Evolutionary conservation across 2,329 filamentous ascomycete genomes (phyloP).

Genomic region (Thelonectria discophora): DNA sequence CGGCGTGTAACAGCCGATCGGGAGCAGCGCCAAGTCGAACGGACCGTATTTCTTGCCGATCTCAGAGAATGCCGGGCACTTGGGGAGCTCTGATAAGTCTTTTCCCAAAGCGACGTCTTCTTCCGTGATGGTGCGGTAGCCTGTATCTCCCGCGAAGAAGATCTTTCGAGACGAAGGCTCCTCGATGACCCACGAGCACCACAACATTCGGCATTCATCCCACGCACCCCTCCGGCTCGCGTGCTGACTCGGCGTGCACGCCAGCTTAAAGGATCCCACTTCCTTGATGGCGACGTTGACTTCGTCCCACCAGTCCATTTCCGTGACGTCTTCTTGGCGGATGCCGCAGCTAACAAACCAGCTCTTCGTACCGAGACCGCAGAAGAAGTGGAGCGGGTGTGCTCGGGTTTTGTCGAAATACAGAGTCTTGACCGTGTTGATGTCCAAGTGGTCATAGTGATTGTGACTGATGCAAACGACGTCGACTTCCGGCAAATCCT

Average conservation of each 20-base stretch:
- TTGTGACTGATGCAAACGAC: conserved; percentile 80
- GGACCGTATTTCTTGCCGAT: conserved; percentile 79
- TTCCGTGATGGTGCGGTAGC: conserved; percentile 75
- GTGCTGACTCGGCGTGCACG: conserved; percentile 73
- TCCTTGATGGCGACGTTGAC: conserved; percentile 66
- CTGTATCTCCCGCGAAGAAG: conserved; percentile 85
- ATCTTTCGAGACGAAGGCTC: conserved; percentile 69
- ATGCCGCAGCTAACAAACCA: conserved; percentile 65
- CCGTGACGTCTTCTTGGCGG: conserved; percentile 74
- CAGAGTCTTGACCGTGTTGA: conserved; percentile 7
- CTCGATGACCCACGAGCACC: conserved; percentile 80
- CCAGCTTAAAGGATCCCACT: conserved; percentile 4
- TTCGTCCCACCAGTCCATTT: conserved; percentile 91
- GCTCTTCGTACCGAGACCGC: conserved; percentile 9
- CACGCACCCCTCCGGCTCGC: conserved; percentile 70
- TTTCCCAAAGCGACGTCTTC: conserved; percentile 73
- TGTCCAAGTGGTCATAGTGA: conserved; percentile 77
- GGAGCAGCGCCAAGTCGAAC: conserved; percentile 86
- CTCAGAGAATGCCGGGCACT: conserved; percentile 80
- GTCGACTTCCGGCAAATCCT: conserved; percentile 77
- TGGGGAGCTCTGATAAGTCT: conserved; percentile 66
- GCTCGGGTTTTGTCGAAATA: conserved; percentile 8
- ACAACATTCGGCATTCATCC: conserved; percentile 77
- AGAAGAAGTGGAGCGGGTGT: conserved; percentile 7
- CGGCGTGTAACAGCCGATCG: conserved; percentile 83